phyloP scores from a whole-genome alignment of 2,329 filamentous ascomycete species.

The Xylariaceae sp. region DNA sequence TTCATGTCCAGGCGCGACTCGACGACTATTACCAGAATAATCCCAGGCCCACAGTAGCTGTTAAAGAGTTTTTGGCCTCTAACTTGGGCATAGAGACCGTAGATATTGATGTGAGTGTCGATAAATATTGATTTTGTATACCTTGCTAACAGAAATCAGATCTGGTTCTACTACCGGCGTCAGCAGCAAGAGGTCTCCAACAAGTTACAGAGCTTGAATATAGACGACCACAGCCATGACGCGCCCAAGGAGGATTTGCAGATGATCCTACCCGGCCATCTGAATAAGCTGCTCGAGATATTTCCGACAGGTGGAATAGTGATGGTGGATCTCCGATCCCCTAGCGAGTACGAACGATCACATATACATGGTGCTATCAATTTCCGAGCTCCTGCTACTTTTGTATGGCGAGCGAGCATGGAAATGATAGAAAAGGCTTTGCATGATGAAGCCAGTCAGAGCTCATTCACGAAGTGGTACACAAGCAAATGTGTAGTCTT shows the following conservation, averaged over 20 bases:
- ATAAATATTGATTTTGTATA: neutral
- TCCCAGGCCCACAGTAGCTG: constrained; percentile 43
- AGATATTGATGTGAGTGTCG: constrained; percentile 41
- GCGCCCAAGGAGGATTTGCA: constrained; percentile 29
- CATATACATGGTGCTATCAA: constrained; percentile 51
- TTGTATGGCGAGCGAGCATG: constrained; percentile 42
- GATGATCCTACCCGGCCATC: constrained; percentile 49
- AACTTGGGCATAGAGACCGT: constrained; percentile 47
- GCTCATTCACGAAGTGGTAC: constrained; percentile 42
- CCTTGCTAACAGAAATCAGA: constrained; percentile 21
- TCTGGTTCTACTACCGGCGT: constrained; percentile 52
- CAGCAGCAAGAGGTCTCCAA: constrained; percentile 42
- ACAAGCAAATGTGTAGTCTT: constrained; percentile 47
- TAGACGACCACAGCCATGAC: constrained; percentile 31
- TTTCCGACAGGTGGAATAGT: constrained; percentile 41
- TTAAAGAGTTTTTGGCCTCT: constrained; percentile 50
- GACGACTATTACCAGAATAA: constrained; percentile 50
- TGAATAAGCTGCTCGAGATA: constrained; percentile 47
- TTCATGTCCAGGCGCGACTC: constrained; percentile 45
- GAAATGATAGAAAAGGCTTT: constrained; percentile 49
- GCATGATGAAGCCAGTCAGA: constrained; percentile 43
- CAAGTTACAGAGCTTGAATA: constrained; percentile 40
- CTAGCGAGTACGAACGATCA: constrained; percentile 42
- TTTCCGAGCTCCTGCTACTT: constrained; percentile 44
- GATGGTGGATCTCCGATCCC: constrained; percentile 46